Base-by-base conservation (phyloP, 768 basidiomycete genomes). In the Suillus cothurnatus region DNA sequence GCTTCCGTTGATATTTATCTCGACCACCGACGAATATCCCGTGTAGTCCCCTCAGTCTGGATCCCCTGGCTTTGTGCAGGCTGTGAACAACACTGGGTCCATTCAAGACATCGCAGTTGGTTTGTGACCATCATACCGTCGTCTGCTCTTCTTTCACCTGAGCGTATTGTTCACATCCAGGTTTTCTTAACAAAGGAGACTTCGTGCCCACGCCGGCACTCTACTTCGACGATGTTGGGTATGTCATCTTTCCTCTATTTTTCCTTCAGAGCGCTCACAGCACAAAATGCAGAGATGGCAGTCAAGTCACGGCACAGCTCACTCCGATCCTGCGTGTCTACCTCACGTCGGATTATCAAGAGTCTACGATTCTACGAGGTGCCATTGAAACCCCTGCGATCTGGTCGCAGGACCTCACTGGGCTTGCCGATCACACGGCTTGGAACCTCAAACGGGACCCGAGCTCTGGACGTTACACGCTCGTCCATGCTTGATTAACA, bases 281-380 rank as follows among this genome's bases (percentile, higher is more conserved):
- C 7, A 23, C n/a, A 8, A 11, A 23, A 49, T 4, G 9, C 61
- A 59, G 61, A 21, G 32, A 61, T 11, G 53, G 53, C 31, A 53
- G 47, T 26, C 7, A n/a, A 19, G 55, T 32, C 31, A n/a, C 31
- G 2, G 61, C 61, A 2, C 9, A 32, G 55, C 60, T 60, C 61
- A 61, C 55, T 11, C 55, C 53, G 12, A 7, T 32, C 12, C 61
- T 60, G 14, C 61, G 55, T 0, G 61, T n/a, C 31, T 61, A 61
- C 21, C 60, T 61, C 21, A 61, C 53, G 1, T 59, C 61, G 6
- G 61, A 61, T 55, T 61, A 61, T 61, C 31, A 61, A 28, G 55
- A 61, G 19, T 21, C 53, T 14, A 3, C 52, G 6, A 59, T 61
- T 6, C 2, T 59, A 14, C 23, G 36, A 21, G 55, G 21, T 21